Conservation (phyloP, 345 rosid species). For the Camelina sativa region DNA sequence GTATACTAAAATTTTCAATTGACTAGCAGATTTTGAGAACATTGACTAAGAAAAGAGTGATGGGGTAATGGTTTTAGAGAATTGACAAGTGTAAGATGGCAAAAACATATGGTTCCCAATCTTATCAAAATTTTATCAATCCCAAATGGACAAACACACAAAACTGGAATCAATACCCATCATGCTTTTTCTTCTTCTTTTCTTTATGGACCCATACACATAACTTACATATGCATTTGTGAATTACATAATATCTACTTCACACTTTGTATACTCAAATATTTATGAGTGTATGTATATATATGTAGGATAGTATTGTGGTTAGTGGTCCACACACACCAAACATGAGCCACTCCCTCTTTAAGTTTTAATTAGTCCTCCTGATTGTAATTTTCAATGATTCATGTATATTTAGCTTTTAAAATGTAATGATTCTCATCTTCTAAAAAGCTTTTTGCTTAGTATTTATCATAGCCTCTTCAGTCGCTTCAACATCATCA, state of each 20-base stretch:
- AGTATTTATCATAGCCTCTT: slow-evolving; percentile 32
- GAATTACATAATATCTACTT: slow-evolving; percentile 23
- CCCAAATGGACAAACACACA: slow-evolving; percentile 41
- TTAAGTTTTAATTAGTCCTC: slow-evolving; percentile 17
- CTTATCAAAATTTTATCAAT: slow-evolving; percentile 35
- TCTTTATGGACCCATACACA: slow-evolving; percentile 41
- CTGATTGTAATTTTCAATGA: slow-evolving; percentile 23
- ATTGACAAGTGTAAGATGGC: slow-evolving; percentile 44
- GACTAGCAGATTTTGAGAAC: slow-evolving; percentile 16
- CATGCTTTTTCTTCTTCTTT: slow-evolving; percentile 43
- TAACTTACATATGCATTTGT: slow-evolving; percentile 30
- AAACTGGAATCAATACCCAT: slow-evolving; percentile 42
- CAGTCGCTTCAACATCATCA: slow-evolving; percentile 2
- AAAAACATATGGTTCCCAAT: slow-evolving; percentile 41
- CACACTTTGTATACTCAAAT: slow-evolving; percentile 23
- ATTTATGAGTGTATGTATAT: slow-evolving; percentile 6
- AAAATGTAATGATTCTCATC: slow-evolving; percentile 35
- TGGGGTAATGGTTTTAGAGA: slow-evolving; percentile 23
- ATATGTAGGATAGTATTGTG: neutral
- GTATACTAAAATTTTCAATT: neutral
- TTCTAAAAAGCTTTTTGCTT: slow-evolving; percentile 18
- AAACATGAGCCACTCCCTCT: slow-evolving; percentile 28
- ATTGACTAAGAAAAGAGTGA: slow-evolving; percentile 17
- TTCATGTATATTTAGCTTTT: slow-evolving; percentile 32
- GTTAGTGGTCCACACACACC: slow-evolving; percentile 33